Evolutionary conservation across 2,329 filamentous ascomycete species (phyloP), one percentile per base, ranked within the genome.

Genomic region (Calonectria pseudoturangicola): DNA sequence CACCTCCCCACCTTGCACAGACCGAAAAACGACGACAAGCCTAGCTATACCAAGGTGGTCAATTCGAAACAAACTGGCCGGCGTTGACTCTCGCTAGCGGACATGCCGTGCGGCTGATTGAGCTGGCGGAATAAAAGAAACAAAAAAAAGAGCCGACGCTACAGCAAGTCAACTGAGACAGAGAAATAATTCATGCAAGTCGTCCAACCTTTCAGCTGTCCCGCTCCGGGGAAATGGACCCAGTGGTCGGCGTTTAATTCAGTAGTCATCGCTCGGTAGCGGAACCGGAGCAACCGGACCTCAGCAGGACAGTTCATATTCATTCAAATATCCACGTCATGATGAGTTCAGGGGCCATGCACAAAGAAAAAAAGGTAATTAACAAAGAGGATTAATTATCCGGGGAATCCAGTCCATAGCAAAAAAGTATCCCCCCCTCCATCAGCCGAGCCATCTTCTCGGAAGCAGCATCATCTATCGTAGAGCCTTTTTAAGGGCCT

Each of bases 131-230:
- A 60, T 21, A 60, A 48, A 48, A 48, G 13, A 25, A 60, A 27
- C 39, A 28, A 58, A 39, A 58, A 54, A 54, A 64, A 72, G 66
- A 43, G 50, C 60, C 54, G 72, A 66, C 72, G 68, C 72, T 75
- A 71, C 69, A 74, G 68, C 66, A 41, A 72, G 67, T 66, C 54
- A 60, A 60, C 72, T 77, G 73, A 73, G 74, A 78, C 75, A 76
- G 28, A 48, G 48, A 64, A 66, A 64, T 62, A 30, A 43, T 63
- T 54, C 64, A 71, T 64, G 66, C 70, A 56, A 64, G 63, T 27
- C 51, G 50, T 47, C 48, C 36, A 43, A 62, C 62, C 50, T 50
- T 33, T 69, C 43, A 73, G 62, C 51, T 62, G 51, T 66, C 45
- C 51, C 66, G 60, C 66, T 50, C 62, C 48, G 48, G 43, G 45